Evolutionary conservation across 495 filamentous ascomycete species (phyloP).

Genomic region (Penicillium angulare): DNA sequence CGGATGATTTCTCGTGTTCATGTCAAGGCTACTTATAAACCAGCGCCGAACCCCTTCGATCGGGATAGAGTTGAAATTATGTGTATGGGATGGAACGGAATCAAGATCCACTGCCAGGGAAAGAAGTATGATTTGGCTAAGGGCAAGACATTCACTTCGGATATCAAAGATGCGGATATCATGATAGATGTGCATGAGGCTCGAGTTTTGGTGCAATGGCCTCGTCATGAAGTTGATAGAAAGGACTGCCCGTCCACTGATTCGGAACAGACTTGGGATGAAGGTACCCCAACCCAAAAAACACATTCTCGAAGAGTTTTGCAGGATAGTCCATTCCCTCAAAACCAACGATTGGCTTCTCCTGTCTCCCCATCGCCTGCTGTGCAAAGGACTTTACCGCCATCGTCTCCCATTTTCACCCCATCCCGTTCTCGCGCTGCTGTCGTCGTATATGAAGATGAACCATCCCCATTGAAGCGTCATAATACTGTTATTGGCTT

Average conservation of each 20-base stretch:
- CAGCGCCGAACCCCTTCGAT: conserved; percentile 60
- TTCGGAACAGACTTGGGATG: conserved; percentile 70
- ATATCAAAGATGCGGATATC: conserved; percentile 85
- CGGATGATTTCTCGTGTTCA: conserved; percentile 90
- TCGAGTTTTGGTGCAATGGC: conserved; percentile 86
- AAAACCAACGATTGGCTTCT: conserved; percentile 59
- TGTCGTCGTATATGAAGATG: conserved; percentile 65
- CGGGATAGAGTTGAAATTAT: conserved; percentile 75
- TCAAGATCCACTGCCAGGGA: conserved; percentile 90
- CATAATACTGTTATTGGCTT: conserved; percentile 25
- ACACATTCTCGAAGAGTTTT: conserved; percentile 27
- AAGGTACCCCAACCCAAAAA: conserved; percentile 39
- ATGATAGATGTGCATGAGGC: conserved; percentile 96
- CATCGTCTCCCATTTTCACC: conserved; percentile 42
- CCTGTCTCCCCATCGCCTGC: conserved; percentile 76
- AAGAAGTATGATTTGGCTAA: conserved; percentile 82
- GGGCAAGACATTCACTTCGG: conserved; percentile 85
- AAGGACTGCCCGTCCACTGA: conserved; percentile 61
- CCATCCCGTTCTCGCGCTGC: conserved; percentile 42
- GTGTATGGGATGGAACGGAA: conserved; percentile 94
- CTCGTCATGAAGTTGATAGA: conserved; percentile 50
- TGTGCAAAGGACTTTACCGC: conserved; percentile 38
- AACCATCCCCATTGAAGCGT: conserved; percentile 41
- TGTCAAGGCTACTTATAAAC: conserved; percentile 81
- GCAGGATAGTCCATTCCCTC: conserved; percentile 64